Conservation (phyloP, 306 rosid species). For the Clitoria ternatea region DNA sequence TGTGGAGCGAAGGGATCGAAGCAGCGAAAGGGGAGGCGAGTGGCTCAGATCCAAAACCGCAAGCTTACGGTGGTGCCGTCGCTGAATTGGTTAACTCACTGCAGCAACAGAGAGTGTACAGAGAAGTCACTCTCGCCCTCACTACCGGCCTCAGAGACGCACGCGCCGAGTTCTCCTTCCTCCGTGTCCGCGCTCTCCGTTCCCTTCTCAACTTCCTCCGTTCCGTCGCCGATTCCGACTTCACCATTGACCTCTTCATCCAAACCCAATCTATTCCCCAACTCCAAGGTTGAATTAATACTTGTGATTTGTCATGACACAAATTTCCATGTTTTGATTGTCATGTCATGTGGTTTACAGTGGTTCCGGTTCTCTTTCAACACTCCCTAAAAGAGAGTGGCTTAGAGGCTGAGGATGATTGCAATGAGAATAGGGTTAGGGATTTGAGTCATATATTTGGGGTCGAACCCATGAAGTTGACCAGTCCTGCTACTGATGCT, state of each 20-base stretch:
- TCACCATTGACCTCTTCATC: constrained; percentile 59
- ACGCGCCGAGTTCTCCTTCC: constrained; percentile 81
- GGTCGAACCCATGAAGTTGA: constrained; percentile 62
- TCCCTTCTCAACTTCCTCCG: constrained; percentile 80
- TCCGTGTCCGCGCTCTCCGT: constrained; percentile 81
- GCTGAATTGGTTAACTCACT: constrained; percentile 57
- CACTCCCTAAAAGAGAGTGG: constrained; percentile 68
- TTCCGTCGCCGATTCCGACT: constrained; percentile 65
- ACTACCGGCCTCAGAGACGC: constrained; percentile 76
- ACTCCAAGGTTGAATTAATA: constrained; percentile 93
- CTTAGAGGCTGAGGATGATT: no score
- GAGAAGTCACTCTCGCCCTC: constrained; percentile 83
- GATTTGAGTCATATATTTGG: constrained; percentile 72
- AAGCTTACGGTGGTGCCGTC: constrained; percentile 26
- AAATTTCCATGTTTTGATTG: no score
- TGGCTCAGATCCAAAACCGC: constrained; percentile 19
- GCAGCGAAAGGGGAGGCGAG: constrained; percentile 9
- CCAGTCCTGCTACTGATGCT: constrained; percentile 67
- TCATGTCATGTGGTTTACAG: constrained; percentile 28
- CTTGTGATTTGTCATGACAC: no score
- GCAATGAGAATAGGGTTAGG: constrained; percentile 35
- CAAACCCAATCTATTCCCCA: constrained; percentile 68
- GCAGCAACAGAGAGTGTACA: constrained; percentile 59
- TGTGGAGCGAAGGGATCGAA: constrained; percentile 60
- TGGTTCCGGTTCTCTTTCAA: constrained; percentile 81